Evolutionary conservation across 331 rosid species (phyloP).

Genomic region (Rosa hybrid): DNA sequence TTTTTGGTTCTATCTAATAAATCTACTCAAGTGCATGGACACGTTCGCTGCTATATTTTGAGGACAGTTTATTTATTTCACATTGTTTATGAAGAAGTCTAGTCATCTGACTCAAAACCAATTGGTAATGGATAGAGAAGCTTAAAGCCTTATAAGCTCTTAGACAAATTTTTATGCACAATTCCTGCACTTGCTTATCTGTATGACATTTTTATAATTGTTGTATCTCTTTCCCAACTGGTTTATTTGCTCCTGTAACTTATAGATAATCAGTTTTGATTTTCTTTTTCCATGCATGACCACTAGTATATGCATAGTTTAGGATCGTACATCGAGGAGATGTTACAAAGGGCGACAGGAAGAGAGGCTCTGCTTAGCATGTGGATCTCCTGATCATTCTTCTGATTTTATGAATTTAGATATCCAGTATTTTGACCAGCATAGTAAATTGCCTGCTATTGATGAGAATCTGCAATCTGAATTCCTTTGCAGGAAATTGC

Average conservation of each 20-base stretch:
- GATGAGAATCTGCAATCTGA: conserved; percentile 47
- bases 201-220: neutral
- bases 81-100: neutral
- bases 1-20: neutral
- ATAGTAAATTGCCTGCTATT: conserved; percentile 41
- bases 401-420: conserved; percentile 34
- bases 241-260: neutral
- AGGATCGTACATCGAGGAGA: conserved; percentile 55
- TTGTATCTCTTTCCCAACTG: neutral
- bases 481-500: conserved; percentile 47
- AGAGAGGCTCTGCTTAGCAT: conserved; percentile 51
- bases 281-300: conserved; percentile 19
- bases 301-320: conserved; percentile 13
- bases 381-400: conserved; percentile 53
- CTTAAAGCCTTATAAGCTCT: neutral
- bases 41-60: neutral
- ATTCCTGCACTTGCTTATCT: neutral
- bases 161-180: neutral
- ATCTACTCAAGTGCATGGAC: neutral
- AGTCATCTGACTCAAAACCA: neutral
- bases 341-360: conserved; percentile 61
- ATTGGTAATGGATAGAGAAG: neutral
- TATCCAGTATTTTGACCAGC: conserved; percentile 41
- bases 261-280: neutral
- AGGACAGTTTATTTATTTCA: neutral